phyloP scores from a whole-genome alignment of 2,329 filamentous ascomycete genomes.

The Neobulgaria alba region DNA sequence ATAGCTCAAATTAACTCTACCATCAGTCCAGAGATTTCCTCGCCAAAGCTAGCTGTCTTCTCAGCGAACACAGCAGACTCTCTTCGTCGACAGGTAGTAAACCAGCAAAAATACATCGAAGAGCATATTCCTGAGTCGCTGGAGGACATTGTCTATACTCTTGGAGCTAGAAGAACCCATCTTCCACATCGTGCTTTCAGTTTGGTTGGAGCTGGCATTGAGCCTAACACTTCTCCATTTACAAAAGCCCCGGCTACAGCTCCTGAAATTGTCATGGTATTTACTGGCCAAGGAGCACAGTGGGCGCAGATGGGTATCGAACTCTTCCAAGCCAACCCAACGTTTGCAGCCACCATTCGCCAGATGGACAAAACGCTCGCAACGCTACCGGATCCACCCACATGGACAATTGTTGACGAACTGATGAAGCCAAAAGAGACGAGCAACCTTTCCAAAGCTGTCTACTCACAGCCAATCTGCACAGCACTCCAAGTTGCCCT shows the following conservation, averaged over 20 bases:
- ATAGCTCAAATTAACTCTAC: neutral
- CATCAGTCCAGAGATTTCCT: neutral
- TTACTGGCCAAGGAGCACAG: slow-evolving; percentile 13
- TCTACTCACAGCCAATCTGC: slow-evolving; percentile 21
- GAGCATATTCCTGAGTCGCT: neutral
- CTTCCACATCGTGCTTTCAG: neutral
- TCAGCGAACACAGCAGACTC: neutral
- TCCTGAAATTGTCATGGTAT: slow-evolving; percentile 1
- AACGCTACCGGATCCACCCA: neutral
- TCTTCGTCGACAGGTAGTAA: neutral
- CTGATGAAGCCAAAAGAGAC: slow-evolving; percentile 28
- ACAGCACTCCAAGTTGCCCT: slow-evolving; percentile 39
- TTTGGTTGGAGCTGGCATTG: neutral
- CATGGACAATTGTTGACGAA: slow-evolving; percentile 1
- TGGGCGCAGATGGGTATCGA: slow-evolving; percentile 13
- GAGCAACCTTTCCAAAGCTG: neutral
- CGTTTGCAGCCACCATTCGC: neutral
- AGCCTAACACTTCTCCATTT: neutral
- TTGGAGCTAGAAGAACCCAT: neutral
- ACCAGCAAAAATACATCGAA: neutral
- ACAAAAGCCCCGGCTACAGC: neutral
- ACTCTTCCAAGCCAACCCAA: neutral
- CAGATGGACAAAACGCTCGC: neutral
- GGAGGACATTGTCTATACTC: neutral
- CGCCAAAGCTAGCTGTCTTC: neutral